These are phyloP conservation scores for Hypsizygus marmoreus DNA, from an alignment of 768 basidiomycete species.

Conservation along the genomic window DNA sequence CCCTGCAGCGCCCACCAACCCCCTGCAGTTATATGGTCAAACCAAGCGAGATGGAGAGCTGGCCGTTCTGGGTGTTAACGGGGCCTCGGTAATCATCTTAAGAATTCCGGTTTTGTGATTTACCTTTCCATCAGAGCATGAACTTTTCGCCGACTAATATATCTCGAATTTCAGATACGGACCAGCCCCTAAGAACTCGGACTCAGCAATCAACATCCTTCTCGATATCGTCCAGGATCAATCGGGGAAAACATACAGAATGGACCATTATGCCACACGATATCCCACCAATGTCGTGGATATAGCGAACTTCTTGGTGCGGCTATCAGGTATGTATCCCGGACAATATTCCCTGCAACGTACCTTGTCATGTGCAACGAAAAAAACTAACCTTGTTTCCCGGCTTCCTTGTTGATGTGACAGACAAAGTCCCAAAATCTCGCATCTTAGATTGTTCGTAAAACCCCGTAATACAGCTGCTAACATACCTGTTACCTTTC, in stretches of 20 bases:
- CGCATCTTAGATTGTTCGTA: too few relatives aligned
- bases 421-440: too few relatives aligned
- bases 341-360: background rate
- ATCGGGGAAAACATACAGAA: constrained; percentile 85
- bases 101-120: constrained; percentile 88
- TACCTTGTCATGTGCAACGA: background rate
- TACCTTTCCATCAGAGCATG: constrained; percentile 4
- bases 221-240: constrained; percentile 86
- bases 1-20: constrained; percentile 72
- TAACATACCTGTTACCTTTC: background rate
- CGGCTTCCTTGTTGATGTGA: too few relatives aligned
- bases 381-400: too few relatives aligned
- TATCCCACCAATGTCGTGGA: constrained; percentile 92
- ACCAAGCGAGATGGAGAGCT: constrained; percentile 89
- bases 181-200: constrained; percentile 78
- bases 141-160: background rate
- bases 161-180: constrained; percentile 67
- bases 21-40: constrained; percentile 85
- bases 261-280: constrained; percentile 94
- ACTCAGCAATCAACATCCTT: constrained; percentile 88
- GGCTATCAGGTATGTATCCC: constrained; percentile 58
- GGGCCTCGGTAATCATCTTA: constrained; percentile 66
- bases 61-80: constrained; percentile 62
- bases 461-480: background rate
- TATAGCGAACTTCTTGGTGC: constrained; percentile 81